Percentiles rank a stretch among this genome's conserved stretches.
These are phyloP conservation scores for Tuber melanosporum DNA, from an alignment of 495 filamentous ascomycete species.

Conservation along the genomic window DNA sequence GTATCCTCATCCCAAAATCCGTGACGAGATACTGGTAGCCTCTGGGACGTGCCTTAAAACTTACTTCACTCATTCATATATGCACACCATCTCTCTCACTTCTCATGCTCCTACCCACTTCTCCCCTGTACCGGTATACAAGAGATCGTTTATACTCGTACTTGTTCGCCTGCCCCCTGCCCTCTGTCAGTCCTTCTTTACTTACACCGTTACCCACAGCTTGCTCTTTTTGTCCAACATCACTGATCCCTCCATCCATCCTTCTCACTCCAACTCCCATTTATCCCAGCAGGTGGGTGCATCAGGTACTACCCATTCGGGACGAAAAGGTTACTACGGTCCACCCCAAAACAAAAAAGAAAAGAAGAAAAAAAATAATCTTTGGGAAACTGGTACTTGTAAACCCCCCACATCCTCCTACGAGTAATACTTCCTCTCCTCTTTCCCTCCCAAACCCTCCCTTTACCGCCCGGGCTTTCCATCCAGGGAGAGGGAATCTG, in stretches of 20 bases:
- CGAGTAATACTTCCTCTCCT: slow-evolving; percentile 15
- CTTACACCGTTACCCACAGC: slow-evolving; percentile 11
- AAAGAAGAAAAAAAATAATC: slow-evolving; percentile 5
- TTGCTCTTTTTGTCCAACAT: slow-evolving; percentile 18
- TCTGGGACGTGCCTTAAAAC: not conserved
- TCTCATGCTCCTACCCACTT: not conserved
- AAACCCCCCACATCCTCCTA: slow-evolving; percentile 14
- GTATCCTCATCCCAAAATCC: not conserved
- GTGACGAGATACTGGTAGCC: not conserved
- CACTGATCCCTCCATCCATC: slow-evolving; percentile 23
- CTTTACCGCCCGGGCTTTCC: slow-evolving; percentile 7
- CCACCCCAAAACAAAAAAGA: slow-evolving; percentile 31
- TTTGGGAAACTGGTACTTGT: not conserved
- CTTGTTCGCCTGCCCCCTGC: not conserved
- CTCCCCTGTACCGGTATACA: not conserved
- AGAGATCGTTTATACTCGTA: not conserved
- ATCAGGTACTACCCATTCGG: slow-evolving; percentile 8
- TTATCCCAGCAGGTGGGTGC: slow-evolving; percentile 26
- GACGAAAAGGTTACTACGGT: slow-evolving; percentile 3
- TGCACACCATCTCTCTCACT: not conserved
- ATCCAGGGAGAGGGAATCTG: slow-evolving; percentile 15
- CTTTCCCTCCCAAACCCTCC: slow-evolving; percentile 12
- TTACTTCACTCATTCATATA: not conserved
- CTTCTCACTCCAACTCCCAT: slow-evolving; percentile 25
- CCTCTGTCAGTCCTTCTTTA: not conserved